Base-by-base conservation (phyloP, 495 filamentous ascomycete genomes). In the Annulohypoxylon nitens region DNA sequence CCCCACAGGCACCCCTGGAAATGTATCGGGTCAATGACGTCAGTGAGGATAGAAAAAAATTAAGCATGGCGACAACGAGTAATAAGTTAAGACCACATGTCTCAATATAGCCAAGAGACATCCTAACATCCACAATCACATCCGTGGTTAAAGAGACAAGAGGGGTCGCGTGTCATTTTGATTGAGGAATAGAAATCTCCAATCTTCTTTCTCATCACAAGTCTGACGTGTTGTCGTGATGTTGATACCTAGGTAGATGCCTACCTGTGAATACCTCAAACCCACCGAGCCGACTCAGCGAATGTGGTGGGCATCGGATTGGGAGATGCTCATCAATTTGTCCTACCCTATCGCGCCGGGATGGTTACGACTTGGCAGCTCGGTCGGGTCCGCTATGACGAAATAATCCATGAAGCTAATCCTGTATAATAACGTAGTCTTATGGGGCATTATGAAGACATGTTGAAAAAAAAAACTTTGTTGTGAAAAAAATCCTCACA, bases 321-420 rank as follows among this genome's bases (percentile, higher is more conserved):
- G 55, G 50, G 11, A 34, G 16, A 54, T 26, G 61, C 51, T 70
- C 37, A 43, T 55, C 61, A 63, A 12, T 6, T 6, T 18, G 34
- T 60, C 47, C 23, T 20, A 33, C 59, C 43, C 47, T 63, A 54
- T 33, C 36, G 26, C 45, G 70, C 23, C 47, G 33, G 51, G 55
- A 73, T 67, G 51, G 59, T 61, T 60, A 47, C 60, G 37, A 47
- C 70, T 73, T 73, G 65, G 70, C 70, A 61, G 60, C 16, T 64
- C 43, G 18, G 23, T 26, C 20, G 20, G 64, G n/a, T 30, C 61
- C 71, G 65, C 71, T 61, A 73, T 73, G 71, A 73, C 71, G 71
- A 69, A 64, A 73, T 68, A 14, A 14, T 26, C 33, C 45, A 36
- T 26, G 18, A 64, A 61, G 59, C 36, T 60, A 61, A 8, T 53